Evolutionary conservation across 2,329 filamentous ascomycete species (phyloP).

Genomic region (Penicillium freii): DNA sequence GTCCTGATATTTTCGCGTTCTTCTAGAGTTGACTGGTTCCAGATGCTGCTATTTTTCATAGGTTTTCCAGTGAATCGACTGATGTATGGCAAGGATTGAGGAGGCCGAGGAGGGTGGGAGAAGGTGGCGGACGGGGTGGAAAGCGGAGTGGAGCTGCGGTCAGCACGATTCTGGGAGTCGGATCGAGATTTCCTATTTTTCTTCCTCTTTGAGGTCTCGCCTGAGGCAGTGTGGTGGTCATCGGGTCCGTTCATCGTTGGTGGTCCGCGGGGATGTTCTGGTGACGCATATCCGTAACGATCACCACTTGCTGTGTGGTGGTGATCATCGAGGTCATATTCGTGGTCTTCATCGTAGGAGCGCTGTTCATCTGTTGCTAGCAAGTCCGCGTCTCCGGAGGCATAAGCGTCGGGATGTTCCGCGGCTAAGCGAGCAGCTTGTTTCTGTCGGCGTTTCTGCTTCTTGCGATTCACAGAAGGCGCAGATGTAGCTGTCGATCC

Average conservation of each 20-base stretch:
- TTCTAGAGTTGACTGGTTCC: conserved; percentile 92
- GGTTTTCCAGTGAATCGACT: conserved; percentile 46
- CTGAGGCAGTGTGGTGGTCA: conserved; percentile 21
- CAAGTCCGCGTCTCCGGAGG: conserved; percentile 28
- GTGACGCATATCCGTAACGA: conserved; percentile 52
- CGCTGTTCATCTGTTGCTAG: conserved; percentile 28
- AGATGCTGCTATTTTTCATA: conserved; percentile 77
- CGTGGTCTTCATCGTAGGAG: conserved; percentile 33
- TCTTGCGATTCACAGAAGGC: conserved; percentile 75
- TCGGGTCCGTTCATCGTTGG: conserved; percentile 22
- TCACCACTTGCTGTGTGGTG: conserved; percentile 52
- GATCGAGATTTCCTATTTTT: conserved; percentile 40
- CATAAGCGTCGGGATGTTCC: conserved; percentile 43
- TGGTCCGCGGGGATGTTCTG: conserved; percentile 15
- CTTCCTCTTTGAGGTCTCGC: conserved; percentile 43
- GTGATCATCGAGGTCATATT: conserved; percentile 36
- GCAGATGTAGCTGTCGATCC: conserved; percentile 12
- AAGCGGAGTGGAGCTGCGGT: conserved; percentile 41
- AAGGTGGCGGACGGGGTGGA: conserved; percentile 46
- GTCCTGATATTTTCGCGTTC: conserved; percentile 97
- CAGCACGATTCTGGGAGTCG: conserved; percentile 36
- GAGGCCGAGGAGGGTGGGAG: conserved; percentile 43
- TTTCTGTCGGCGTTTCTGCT: conserved; percentile 89
- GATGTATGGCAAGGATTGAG: conserved; percentile 44
- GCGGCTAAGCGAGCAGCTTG: conserved; percentile 69